A percentile compares a stretch with the other conserved stretches of the same genome.
These are phyloP conservation scores for Bolboschoenoplectus hybrid DNA, from an alignment of 202 grass and related monocot species.

Conservation along the genomic window DNA sequence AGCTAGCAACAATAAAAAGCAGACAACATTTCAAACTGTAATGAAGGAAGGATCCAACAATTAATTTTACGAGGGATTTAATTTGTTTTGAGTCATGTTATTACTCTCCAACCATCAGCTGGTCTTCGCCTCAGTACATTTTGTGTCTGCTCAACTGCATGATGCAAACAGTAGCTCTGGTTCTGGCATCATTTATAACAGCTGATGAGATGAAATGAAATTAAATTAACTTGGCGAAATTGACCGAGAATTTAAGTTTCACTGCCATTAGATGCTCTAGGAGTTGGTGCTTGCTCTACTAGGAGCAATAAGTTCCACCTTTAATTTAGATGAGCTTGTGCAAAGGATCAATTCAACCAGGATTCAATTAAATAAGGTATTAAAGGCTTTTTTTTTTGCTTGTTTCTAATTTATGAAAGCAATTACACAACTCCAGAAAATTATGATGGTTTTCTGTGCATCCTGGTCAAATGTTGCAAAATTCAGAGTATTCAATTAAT, in stretches of 20 bases:
- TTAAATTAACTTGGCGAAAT: neutral
- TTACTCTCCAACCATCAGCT: neutral
- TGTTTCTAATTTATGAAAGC: slow-evolving; percentile 1
- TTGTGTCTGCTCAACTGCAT: slow-evolving; percentile 4
- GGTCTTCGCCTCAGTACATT: slow-evolving; percentile 17
- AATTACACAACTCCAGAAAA: neutral
- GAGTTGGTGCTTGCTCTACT: slow-evolving; percentile 34
- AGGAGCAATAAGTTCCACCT: slow-evolving; percentile 21
- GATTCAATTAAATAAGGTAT: slow-evolving; percentile 4
- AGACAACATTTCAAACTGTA: neutral
- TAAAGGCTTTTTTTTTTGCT: neutral
- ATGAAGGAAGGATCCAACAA: neutral
- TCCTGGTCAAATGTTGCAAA: neutral
- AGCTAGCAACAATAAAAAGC: neutral
- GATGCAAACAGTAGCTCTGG: neutral
- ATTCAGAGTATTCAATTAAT: neutral
- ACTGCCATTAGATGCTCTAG: slow-evolving; percentile 29
- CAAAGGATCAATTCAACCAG: neutral
- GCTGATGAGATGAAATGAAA: neutral
- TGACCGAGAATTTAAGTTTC: slow-evolving; percentile 18
- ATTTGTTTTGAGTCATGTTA: neutral
- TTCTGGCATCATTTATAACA: slow-evolving; percentile 34
- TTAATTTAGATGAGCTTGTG: slow-evolving; percentile 10
- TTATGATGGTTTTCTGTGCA: slow-evolving; percentile 1
- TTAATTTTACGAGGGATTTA: neutral